Evolutionary conservation across 2,329 filamentous ascomycete genomes (phyloP).

Genomic region (Colletotrichum eleusines): DNA sequence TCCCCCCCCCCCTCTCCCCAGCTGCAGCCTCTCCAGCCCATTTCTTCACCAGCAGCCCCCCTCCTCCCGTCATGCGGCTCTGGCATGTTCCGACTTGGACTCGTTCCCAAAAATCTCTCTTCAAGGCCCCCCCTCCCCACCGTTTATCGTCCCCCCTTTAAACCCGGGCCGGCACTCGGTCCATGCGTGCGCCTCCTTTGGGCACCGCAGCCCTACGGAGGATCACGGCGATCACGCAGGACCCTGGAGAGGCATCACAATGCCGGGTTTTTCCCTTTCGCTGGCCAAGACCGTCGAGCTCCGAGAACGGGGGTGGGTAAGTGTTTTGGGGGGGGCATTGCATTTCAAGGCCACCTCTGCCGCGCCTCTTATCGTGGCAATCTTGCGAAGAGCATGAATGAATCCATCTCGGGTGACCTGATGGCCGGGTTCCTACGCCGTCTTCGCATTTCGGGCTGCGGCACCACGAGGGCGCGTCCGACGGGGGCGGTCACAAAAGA

Average conservation of each 20-base stretch:
- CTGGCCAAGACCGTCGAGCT: background rate
- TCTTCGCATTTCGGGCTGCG: background rate
- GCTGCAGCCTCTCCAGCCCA: background rate
- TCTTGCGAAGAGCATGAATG: background rate
- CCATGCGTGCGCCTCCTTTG: background rate
- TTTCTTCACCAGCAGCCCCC: background rate
- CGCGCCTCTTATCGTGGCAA: background rate
- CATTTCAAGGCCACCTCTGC: too few species aligned
- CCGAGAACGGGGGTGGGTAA: background rate
- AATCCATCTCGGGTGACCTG: background rate
- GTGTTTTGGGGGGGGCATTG: too few species aligned
- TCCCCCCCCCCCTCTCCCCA: background rate
- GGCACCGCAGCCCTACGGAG: background rate
- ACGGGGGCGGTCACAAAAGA: background rate
- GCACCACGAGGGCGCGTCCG: background rate
- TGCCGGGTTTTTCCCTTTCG: background rate
- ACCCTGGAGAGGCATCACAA: background rate
- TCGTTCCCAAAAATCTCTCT: background rate
- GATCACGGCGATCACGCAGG: background rate
- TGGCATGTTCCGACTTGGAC: background rate
- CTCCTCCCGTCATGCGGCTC: conserved; percentile 3
- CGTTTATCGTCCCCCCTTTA: background rate
- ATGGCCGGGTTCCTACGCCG: background rate
- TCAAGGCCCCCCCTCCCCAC: background rate
- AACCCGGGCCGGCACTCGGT: background rate